phyloP scores from a whole-genome alignment of 805 yeast species.

The Naumovozyma dairenensis region DNA sequence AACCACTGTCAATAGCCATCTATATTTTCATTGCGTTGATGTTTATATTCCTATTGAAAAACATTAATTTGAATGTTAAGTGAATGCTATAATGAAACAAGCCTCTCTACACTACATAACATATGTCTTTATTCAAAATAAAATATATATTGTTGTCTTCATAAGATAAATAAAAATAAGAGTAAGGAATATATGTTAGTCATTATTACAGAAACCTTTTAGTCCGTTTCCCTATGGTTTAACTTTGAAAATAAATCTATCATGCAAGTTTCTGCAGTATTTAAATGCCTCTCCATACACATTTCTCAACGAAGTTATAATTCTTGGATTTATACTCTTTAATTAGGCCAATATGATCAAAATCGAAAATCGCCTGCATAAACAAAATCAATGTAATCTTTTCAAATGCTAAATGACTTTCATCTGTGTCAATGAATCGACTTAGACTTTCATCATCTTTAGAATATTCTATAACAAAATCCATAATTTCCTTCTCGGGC shows the following conservation, averaged over 20 bases:
- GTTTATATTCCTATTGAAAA: conserved; percentile 40
- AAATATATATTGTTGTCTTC: too few species aligned
- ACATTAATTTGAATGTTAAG: conserved; percentile 36
- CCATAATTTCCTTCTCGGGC: conserved; percentile 23
- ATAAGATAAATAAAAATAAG: too few species aligned
- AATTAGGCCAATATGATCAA: conserved; percentile 58
- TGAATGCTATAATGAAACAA: too few species aligned
- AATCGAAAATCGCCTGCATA: conserved; percentile 61
- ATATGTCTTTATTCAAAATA: too few species aligned
- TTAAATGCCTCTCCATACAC: conserved; percentile 29
- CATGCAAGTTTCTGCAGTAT: too few species aligned
- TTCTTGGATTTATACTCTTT: conserved; percentile 40
- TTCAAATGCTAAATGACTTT: conserved; percentile 41
- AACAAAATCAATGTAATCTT: conserved; percentile 60
- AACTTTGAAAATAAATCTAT: too few species aligned
- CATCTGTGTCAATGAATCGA: conserved; percentile 16
- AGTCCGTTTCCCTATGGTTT: too few species aligned
- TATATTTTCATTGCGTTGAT: conserved; percentile 52
- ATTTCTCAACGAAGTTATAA: conserved; percentile 24
- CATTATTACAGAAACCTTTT: too few species aligned
- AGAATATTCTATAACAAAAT: conserved; percentile 19
- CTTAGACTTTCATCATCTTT: conserved; percentile 20
- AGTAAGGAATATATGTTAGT: too few species aligned
- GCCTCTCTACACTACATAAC: too few species aligned
- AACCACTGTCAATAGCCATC: conserved; percentile 58